These are phyloP conservation scores for Vanderwaltozyma verrucispora DNA, from an alignment of 805 yeast species.

Conservation along the genomic window DNA sequence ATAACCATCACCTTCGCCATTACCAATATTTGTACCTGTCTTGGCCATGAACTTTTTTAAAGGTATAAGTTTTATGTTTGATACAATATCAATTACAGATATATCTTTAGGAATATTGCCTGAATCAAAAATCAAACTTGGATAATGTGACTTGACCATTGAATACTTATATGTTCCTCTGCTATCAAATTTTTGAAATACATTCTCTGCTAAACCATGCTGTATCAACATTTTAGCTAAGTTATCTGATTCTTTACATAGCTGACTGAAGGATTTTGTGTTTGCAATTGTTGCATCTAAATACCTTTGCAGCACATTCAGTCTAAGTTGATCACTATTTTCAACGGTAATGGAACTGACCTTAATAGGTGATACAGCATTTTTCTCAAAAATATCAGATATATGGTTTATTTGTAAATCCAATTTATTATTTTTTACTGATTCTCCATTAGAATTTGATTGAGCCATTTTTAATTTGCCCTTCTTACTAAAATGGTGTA, in stretches of 20 bases:
- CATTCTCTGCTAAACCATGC: conserved; percentile 20
- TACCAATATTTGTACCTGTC: conserved; percentile 93
- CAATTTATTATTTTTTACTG: neutral
- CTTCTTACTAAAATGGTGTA: too few species aligned
- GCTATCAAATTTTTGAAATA: conserved; percentile 12
- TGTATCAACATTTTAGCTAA: conserved; percentile 21
- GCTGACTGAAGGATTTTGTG: conserved; percentile 18
- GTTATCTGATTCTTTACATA: conserved; percentile 19
- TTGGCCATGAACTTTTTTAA: conserved; percentile 67
- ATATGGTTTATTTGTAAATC: neutral
- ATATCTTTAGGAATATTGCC: conserved; percentile 2
- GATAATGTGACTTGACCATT: neutral
- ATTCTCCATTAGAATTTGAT: neutral
- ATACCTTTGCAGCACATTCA: conserved; percentile 16
- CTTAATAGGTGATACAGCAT: conserved; percentile 17
- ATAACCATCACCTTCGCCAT: conserved; percentile 92
- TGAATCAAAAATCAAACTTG: neutral
- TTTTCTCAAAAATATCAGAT: conserved; percentile 8
- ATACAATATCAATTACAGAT: conserved; percentile 22
- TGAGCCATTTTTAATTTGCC: too few species aligned
- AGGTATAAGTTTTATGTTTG: conserved; percentile 34
- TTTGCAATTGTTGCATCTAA: conserved; percentile 20
- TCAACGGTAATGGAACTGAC: conserved; percentile 9
- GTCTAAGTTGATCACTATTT: conserved; percentile 12
- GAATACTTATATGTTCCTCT: neutral